Evolutionary conservation across 169 alveolate genomes (phyloP).

Genomic region (Plasmodium chabaudi): DNA sequence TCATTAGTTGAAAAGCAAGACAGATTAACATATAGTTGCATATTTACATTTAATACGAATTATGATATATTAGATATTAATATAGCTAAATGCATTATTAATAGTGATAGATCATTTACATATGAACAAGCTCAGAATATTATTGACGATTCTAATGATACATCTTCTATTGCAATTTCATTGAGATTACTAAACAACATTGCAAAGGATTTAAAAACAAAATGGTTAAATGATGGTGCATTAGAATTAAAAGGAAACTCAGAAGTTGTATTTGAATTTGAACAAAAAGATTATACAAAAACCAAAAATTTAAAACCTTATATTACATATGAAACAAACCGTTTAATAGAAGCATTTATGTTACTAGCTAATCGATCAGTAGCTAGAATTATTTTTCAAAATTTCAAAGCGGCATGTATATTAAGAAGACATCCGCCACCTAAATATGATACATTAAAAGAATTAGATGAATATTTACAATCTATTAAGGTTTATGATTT

Average conservation of each 20-base stretch:
- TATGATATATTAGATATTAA: conserved; percentile 87
- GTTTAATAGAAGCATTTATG: conserved; percentile 98
- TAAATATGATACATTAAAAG: conserved; percentile 92
- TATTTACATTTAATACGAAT: conserved; percentile 94
- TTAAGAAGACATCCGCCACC: conserved; percentile 97
- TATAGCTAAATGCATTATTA: conserved; percentile 92
- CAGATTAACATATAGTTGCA: conserved; percentile 94
- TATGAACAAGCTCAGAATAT: conserved; percentile 93
- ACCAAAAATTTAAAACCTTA: conserved; percentile 84
- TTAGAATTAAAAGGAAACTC: conserved; percentile 86
- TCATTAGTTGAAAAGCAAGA: conserved; percentile 93
- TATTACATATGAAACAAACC: conserved; percentile 84
- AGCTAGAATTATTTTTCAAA: conserved; percentile 91
- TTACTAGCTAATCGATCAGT: conserved; percentile 98
- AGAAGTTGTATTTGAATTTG: conserved; percentile 85
- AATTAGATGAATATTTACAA: conserved; percentile 88
- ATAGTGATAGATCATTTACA: conserved; percentile 92
- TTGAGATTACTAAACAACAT: conserved; percentile 89
- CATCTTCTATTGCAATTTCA: conserved; percentile 37
- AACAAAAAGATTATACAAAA: conserved; percentile 88
- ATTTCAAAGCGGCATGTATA: conserved; percentile 93
- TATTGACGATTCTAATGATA: conserved; percentile 88
- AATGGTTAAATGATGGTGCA: conserved; percentile 96
- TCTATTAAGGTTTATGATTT: conserved; percentile 87
- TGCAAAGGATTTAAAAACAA: conserved; percentile 87